Conservation (phyloP, 257 asterid genomes). For the Ilex aquifolium region DNA sequence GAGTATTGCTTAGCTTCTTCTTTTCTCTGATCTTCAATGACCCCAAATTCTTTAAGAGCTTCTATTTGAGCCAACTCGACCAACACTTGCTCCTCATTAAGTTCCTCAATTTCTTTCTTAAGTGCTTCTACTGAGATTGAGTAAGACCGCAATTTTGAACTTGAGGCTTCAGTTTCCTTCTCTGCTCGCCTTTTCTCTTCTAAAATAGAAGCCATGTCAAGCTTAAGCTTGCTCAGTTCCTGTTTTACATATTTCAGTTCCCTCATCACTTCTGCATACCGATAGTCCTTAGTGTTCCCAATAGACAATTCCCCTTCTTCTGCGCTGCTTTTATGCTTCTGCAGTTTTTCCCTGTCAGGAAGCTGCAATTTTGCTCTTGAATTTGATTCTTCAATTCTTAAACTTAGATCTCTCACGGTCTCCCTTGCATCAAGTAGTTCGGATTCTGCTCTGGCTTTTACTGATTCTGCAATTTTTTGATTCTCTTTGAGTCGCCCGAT, state of each 20-base stretch:
- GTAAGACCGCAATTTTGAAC: neutral
- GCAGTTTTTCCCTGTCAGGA: constrained; percentile 15
- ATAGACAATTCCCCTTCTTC: constrained; percentile 10
- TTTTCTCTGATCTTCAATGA: constrained; percentile 43
- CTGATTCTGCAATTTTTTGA: constrained; percentile 30
- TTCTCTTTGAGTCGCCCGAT: constrained; percentile 26
- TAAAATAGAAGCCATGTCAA: constrained; percentile 20
- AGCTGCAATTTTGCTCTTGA: constrained; percentile 31
- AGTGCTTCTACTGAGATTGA: neutral
- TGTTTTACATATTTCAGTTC: constrained; percentile 55
- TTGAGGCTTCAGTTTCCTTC: neutral
- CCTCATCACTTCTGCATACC: constrained; percentile 32
- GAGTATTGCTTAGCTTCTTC: constrained; percentile 32
- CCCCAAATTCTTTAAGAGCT: constrained; percentile 46
- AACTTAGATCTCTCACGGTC: constrained; percentile 33
- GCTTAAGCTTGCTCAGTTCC: constrained; percentile 67
- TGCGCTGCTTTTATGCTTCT: constrained; percentile 25
- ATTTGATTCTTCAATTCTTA: constrained; percentile 46
- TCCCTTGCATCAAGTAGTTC: constrained; percentile 51
- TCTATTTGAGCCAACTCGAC: neutral
- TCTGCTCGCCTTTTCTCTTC: neutral
- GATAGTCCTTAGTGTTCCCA: constrained; percentile 17
- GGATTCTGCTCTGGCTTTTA: constrained; percentile 36
- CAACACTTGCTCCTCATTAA: neutral
- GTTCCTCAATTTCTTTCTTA: neutral